phyloP scores from a whole-genome alignment of 164 flowering plant species.

The Vitis labrusca region DNA sequence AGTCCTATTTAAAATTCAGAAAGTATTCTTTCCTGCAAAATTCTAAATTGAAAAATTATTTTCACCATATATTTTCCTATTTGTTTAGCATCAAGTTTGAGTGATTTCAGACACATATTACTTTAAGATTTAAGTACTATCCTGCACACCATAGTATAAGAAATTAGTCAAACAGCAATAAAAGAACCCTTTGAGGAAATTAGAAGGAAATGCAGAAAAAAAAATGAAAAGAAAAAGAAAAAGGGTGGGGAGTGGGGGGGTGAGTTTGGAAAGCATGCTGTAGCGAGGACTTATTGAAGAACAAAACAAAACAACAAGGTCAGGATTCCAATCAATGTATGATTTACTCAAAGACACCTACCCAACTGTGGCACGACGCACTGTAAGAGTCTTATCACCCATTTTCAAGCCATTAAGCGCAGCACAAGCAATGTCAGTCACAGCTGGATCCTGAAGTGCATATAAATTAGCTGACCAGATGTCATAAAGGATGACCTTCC shows the following conservation, averaged over 20 bases:
- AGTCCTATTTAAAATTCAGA: no score
- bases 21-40: no score
- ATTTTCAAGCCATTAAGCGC: slow-evolving; percentile 85
- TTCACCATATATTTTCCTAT: no score
- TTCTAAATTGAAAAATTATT: no score
- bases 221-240: background rate
- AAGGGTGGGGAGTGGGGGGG: background rate
- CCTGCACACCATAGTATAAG: no score
- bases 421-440: slow-evolving; percentile 83
- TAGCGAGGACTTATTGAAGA: no score
- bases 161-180: no score
- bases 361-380: slow-evolving; percentile 80
- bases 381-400: slow-evolving; percentile 87
- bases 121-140: no score
- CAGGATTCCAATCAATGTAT: background rate
- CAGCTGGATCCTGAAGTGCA: slow-evolving; percentile 63
- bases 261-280: no score
- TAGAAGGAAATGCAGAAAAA: background rate
- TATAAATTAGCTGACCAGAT: slow-evolving; percentile 12
- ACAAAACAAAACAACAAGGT: background rate
- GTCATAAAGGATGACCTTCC: background rate
- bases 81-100: no score
- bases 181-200: background rate
- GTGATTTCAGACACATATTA: no score
- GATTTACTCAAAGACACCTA: slow-evolving; percentile 22